Percentiles rank a stretch among this genome's conserved stretches.
These are phyloP conservation scores for Kuraishia cidri DNA, from an alignment of 805 yeast genomes.

Conservation along the genomic window DNA sequence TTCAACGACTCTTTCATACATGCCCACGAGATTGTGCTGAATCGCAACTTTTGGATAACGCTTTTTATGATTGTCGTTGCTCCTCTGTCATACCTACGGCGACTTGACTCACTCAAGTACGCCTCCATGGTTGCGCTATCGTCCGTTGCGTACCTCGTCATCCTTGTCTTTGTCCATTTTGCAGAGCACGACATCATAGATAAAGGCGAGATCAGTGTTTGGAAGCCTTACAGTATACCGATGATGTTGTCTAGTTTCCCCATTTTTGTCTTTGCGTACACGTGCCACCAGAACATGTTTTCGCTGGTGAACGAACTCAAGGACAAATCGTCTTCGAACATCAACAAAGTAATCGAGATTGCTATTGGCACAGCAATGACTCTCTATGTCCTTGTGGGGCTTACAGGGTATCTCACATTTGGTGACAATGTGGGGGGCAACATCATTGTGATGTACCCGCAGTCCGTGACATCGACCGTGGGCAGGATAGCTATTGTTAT, in stretches of 20 bases:
- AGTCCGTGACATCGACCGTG: constrained; percentile 54
- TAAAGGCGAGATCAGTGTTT: constrained; percentile 39
- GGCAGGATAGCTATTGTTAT: constrained; percentile 78
- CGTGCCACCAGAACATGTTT: constrained; percentile 95
- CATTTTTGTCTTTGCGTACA: constrained; percentile 89
- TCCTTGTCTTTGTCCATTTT: constrained; percentile 68
- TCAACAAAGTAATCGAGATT: constrained; percentile 34
- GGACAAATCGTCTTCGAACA: constrained; percentile 37
- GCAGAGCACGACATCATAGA: constrained; percentile 44
- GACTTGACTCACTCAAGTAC: constrained; percentile 74
- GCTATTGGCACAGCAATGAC: constrained; percentile 54
- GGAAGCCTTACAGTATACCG: constrained; percentile 35
- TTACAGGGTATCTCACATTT: constrained; percentile 78
- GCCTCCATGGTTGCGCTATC: constrained; percentile 78
- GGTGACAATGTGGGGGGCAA: constrained; percentile 77
- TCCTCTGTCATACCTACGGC: constrained; percentile 66
- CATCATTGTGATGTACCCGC: constrained; percentile 70
- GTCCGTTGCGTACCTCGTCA: constrained; percentile 70
- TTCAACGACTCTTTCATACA: constrained; percentile 9
- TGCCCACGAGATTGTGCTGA: constrained; percentile 14
- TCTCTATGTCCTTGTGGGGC: constrained; percentile 66
- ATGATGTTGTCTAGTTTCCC: constrained; percentile 70
- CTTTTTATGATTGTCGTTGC: constrained; percentile 42
- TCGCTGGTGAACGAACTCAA: constrained; percentile 76
- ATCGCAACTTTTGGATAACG: constrained; percentile 55